These are phyloP conservation scores for Botrytis squamosa DNA, from an alignment of 2,329 filamentous ascomycete species.

Conservation along the genomic window DNA sequence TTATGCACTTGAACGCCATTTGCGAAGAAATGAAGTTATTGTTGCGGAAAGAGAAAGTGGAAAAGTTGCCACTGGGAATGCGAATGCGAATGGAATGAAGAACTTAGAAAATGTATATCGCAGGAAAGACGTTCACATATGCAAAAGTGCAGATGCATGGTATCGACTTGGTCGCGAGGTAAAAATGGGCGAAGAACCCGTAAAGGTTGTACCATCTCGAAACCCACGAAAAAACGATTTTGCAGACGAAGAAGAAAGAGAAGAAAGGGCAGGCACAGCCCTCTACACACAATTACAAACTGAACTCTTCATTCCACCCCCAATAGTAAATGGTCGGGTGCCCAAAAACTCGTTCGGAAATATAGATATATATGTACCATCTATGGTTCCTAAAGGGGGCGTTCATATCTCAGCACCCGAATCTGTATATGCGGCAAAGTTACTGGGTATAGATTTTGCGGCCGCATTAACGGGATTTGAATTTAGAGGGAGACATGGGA, in stretches of 20 bases:
- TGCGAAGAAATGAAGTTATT: conserved; percentile 81
- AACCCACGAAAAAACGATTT: conserved; percentile 41
- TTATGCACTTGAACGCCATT: conserved; percentile 80
- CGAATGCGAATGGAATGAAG: conserved; percentile 44
- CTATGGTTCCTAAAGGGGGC: conserved; percentile 84
- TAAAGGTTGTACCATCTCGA: conserved; percentile 66
- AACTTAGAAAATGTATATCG: conserved; percentile 77
- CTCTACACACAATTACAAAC: conserved; percentile 66
- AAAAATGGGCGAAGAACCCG: conserved; percentile 73
- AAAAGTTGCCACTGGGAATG: conserved; percentile 68
- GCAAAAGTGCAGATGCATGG: conserved; percentile 83
- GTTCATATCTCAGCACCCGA: conserved; percentile 66
- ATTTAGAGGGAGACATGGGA: conserved; percentile 83
- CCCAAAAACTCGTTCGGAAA: conserved; percentile 95
- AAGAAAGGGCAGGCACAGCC: conserved; percentile 53
- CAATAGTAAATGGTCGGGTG: conserved; percentile 70
- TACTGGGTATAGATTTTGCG: conserved; percentile 80
- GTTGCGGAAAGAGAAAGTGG: conserved; percentile 68
- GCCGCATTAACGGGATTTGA: conserved; percentile 88
- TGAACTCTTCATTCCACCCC: conserved; percentile 70
- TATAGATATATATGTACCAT: conserved; percentile 87
- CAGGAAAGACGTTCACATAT: conserved; percentile 73
- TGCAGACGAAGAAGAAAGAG: conserved; percentile 42
- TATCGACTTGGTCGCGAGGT: conserved; percentile 83
- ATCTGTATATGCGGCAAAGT: conserved; percentile 68